Evolutionary conservation across 2,329 filamentous ascomycete species (phyloP), one percentile per base, ranked within the genome.

Genomic region (Dactylella cylindrospora): DNA sequence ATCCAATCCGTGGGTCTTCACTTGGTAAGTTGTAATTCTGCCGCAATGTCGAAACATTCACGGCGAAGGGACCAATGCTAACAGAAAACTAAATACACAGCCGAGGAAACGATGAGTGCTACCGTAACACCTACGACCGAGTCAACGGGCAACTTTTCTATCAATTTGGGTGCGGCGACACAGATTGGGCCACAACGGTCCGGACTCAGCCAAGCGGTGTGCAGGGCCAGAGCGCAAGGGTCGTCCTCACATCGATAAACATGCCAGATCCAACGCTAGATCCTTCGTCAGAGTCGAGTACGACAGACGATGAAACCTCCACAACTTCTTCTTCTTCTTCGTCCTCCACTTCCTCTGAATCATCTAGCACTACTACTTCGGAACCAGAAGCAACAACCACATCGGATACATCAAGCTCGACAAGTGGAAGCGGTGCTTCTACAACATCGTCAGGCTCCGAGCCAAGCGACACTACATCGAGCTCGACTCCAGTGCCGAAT

Each of bases 1-100:
- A n/a, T n/a, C n/a, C 29, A 62, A 54, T 25, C 35, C 20, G 12
- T 62, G 57, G 57, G 57, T 29, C 15, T 62, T 62, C 23, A 62
- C 57, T 44, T 62, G 57, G 57, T 62, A 54, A 8, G 49, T 43
- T 13, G 39, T 35, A 2, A 23, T 23, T 3, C 3, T 19, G n/a
- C 13, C 3, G n/a, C 13, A 6, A 7, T 38, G 3, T 19, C 3
- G 17, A 38, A 19, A 4, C 15, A 38, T 15, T 6, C 8, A 19
- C 19, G 3, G 22, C 22, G 17, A 12, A 9, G 33, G 5, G 3
- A 19, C 17, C 15, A 17, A 38, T 17, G 12, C 33, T 17, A 6
- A 17, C n/a, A n/a, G n/a, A n/a, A n/a, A n/a, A n/a, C n/a, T 35
- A 36, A 45, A n/a, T 13, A 19, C 19, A 31, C 19, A 62, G 57